phyloP scores from a whole-genome alignment of 163 green algal species.

The Chloromonas sp. region DNA sequence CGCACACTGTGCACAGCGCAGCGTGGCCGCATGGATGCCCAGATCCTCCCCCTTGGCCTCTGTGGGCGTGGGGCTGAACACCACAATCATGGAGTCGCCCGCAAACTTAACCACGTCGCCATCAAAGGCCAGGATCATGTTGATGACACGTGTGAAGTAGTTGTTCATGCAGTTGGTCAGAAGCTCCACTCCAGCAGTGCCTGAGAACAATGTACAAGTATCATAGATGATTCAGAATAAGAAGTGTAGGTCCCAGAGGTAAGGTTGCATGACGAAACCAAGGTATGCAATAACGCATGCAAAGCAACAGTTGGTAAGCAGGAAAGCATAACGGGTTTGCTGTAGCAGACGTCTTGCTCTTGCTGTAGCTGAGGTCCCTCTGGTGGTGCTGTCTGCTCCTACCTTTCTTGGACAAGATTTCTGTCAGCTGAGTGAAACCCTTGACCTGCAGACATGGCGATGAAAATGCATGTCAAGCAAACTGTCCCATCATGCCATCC shows the following conservation, averaged over 20 bases:
- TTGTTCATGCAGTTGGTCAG: slow-evolving; percentile 84
- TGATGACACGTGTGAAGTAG: slow-evolving; percentile 77
- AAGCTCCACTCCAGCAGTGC: slow-evolving; percentile 66
- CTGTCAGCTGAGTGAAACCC: slow-evolving; percentile 82
- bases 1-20: slow-evolving; percentile 52
- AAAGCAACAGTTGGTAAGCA: no score
- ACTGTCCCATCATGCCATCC: no score
- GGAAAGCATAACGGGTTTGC: no score
- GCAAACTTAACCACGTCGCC: slow-evolving; percentile 87
- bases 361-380: no score
- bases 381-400: neutral
- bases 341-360: no score
- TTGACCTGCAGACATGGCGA: slow-evolving; percentile 32
- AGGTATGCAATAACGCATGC: neutral
- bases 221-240: neutral
- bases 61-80: slow-evolving; percentile 50
- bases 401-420: slow-evolving; percentile 59
- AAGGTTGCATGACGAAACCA: neutral
- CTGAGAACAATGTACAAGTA: neutral
- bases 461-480: no score
- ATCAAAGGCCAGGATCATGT: slow-evolving; percentile 60
- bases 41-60: slow-evolving; percentile 39
- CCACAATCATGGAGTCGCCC: slow-evolving; percentile 78
- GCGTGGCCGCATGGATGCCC: slow-evolving; percentile 41
- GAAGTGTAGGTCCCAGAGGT: neutral